phyloP scores from a whole-genome alignment of 2,329 filamentous ascomycete genomes.

The Whalleya microplaca region DNA sequence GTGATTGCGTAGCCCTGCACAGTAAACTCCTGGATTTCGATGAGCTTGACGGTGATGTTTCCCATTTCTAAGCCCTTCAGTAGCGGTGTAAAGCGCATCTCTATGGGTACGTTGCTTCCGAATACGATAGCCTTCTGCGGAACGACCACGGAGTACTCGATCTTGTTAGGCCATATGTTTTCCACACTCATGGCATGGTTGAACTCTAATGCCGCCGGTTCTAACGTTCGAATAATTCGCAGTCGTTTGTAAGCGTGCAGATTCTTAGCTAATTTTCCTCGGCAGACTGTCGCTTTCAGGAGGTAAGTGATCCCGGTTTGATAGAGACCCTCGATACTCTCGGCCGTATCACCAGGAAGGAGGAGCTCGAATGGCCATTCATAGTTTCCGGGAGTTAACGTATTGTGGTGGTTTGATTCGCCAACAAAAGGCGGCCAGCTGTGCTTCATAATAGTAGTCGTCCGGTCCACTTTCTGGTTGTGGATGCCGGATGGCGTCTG shows the following conservation, averaged over 20 bases:
- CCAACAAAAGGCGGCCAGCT: conserved; percentile 70
- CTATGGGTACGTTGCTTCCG: conserved; percentile 80
- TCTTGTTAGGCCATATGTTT: conserved; percentile 97
- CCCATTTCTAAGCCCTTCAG: conserved; percentile 87
- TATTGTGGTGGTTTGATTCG: conserved; percentile 56
- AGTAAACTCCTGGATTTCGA: conserved; percentile 76
- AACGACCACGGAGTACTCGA: conserved; percentile 92
- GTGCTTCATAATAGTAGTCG: conserved; percentile 66
- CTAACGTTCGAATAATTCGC: conserved; percentile 76
- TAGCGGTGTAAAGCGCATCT: conserved; percentile 85
- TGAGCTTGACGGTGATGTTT: conserved; percentile 77
- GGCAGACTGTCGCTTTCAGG: conserved; percentile 84
- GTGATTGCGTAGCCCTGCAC: conserved; percentile 50
- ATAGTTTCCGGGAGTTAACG: conserved; percentile 75
- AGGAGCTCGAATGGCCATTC: conserved; percentile 80
- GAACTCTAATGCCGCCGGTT: conserved; percentile 75
- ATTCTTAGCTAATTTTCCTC: conserved; percentile 88
- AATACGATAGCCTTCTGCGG: conserved; percentile 95
- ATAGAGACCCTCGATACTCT: conserved; percentile 87
- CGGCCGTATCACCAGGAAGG: conserved; percentile 72
- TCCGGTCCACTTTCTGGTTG: conserved; percentile 62
- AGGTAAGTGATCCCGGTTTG: conserved; percentile 89
- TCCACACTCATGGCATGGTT: conserved; percentile 93
- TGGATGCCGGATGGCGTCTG: conserved; percentile 60
- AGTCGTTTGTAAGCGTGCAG: conserved; percentile 78